Conservation (phyloP, 257 asterid species). For the Penstemon davidsonii region DNA sequence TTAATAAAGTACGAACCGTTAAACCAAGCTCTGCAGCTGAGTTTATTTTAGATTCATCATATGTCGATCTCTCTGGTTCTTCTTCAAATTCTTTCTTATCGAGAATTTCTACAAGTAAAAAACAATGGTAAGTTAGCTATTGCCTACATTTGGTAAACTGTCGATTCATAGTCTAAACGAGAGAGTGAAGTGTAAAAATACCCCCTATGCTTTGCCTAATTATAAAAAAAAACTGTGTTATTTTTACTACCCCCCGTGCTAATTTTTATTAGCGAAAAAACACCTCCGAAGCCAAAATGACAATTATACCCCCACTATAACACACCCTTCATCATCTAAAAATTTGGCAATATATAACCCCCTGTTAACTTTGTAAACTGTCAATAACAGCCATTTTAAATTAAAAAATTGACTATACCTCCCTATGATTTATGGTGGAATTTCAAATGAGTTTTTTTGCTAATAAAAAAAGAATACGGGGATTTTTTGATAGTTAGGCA, state of each 20-base stretch:
- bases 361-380: background rate
- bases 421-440: no score
- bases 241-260: background rate
- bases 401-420: no score
- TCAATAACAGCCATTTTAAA: no score
- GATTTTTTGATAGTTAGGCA: no score
- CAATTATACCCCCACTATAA: no score
- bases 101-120: slow-evolving; percentile 54
- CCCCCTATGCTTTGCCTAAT: background rate
- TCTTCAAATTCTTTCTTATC: slow-evolving; percentile 76
- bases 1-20: slow-evolving; percentile 45
- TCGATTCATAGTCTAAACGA: background rate
- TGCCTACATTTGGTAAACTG: background rate
- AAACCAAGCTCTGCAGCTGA: slow-evolving; percentile 64
- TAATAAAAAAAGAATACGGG: no score
- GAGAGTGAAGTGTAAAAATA: background rate
- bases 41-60: slow-evolving; percentile 46
- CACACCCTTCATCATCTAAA: no score
- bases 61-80: slow-evolving; percentile 29
- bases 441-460: no score
- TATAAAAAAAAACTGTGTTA: no score
- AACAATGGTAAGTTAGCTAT: background rate
- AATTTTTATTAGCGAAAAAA: background rate
- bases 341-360: no score
- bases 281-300: background rate